Percentiles rank a stretch among this genome's conserved stretches.
Conservation (phyloP, 306 rosid genomes). For the Prinsepia uniflora region DNA sequence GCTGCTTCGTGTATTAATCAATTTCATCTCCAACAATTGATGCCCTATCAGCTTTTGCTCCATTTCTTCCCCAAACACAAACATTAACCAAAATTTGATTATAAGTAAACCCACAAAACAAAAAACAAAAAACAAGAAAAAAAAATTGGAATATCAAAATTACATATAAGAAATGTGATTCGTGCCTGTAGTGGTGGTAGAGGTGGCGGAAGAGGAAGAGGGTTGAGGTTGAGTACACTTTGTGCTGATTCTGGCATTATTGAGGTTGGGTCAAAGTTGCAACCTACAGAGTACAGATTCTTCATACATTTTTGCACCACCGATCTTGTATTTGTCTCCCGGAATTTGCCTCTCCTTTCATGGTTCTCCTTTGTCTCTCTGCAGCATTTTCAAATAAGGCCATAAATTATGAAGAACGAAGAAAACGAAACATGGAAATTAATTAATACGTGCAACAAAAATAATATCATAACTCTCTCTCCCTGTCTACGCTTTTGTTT, state of each 20-base stretch:
- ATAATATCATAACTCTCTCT: too few relatives aligned
- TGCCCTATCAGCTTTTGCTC: conserved; percentile 66
- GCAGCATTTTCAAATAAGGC: too few relatives aligned
- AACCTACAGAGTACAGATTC: conserved; percentile 34
- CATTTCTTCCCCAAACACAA: conserved; percentile 17
- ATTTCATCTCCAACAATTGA: conserved; percentile 75
- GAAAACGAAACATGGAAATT: too few relatives aligned
- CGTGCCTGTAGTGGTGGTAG: conserved; percentile 3
- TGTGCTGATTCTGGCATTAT: conserved; percentile 39
- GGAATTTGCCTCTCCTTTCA: not conserved
- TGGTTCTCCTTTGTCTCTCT: not conserved
- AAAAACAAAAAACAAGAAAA: too few relatives aligned
- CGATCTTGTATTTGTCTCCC: conserved; percentile 22
- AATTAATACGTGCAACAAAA: too few relatives aligned
- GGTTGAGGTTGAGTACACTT: conserved; percentile 24
- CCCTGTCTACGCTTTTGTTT: too few relatives aligned
- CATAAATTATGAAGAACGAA: too few relatives aligned
- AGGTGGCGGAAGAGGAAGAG: conserved; percentile 18
- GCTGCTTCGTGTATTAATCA: conserved; percentile 57
- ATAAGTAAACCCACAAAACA: not conserved
- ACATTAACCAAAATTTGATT: not conserved
- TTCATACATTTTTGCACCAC: too few relatives aligned
- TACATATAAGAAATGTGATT: too few relatives aligned
- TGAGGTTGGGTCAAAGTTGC: conserved; percentile 59
- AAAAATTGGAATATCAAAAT: too few relatives aligned